These are phyloP conservation scores for Diplogelasinospora grovesii DNA, from an alignment of 495 filamentous ascomycete genomes.

Conservation along the genomic window DNA sequence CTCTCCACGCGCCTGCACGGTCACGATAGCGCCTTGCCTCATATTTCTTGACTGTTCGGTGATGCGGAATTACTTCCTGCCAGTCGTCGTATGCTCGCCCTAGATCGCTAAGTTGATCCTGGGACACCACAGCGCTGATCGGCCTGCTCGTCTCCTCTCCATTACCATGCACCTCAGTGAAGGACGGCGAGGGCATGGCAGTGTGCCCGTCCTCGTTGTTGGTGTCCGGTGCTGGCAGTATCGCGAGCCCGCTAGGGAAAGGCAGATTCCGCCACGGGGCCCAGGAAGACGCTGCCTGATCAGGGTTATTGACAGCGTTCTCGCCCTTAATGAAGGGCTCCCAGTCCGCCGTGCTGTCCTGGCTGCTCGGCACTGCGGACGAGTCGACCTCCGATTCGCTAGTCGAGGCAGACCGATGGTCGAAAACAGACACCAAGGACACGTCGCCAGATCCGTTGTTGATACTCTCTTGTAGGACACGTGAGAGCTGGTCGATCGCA, in stretches of 20 bases:
- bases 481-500: conserved; percentile 51
- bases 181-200: conserved; percentile 3
- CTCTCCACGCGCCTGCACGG: conserved; percentile 42
- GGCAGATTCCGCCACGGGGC: conserved; percentile 4
- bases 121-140: no score
- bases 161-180: no score
- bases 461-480: conserved; percentile 35
- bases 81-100: conserved; percentile 18
- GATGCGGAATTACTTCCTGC: conserved; percentile 25
- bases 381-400: conserved; percentile 53
- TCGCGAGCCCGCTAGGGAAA: conserved; percentile 16
- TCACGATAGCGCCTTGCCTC: conserved; percentile 39
- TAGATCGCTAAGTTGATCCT: no score
- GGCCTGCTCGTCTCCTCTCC: no score
- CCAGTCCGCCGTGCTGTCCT: conserved; percentile 27
- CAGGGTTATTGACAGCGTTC: not conserved
- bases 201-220: conserved; percentile 14
- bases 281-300: conserved; percentile 7
- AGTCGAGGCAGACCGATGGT: conserved; percentile 61
- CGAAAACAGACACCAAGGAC: conserved; percentile 60
- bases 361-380: conserved; percentile 25
- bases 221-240: conserved; percentile 16
- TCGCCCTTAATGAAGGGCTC: conserved; percentile 10
- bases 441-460: conserved; percentile 37
- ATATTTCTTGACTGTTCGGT: conserved; percentile 38